Evolutionary conservation across 2,329 filamentous ascomycete genomes (phyloP), one percentile per base, ranked within the genome.

Genomic region (Aspergillus thermomutatus): DNA sequence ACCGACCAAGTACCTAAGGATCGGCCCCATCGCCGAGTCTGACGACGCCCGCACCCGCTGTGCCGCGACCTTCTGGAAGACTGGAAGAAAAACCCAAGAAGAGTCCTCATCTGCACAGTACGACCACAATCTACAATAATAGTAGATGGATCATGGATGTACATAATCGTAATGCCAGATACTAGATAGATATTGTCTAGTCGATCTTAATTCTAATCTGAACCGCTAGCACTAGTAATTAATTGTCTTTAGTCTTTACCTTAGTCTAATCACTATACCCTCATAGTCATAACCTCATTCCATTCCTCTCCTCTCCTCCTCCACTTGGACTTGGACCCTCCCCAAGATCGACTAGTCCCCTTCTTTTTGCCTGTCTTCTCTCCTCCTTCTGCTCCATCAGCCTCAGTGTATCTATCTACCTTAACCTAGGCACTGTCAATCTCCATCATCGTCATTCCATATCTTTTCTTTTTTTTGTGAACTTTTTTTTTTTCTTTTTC

Each of bases 31-130:
- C 50, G 53, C 53, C 58, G 58, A 60, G 58, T 58, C 58, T 60
- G 58, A 58, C 56, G 58, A 60, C 58, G 52, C 59, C 54, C 53
- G 57, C 56, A 59, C 50, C 57, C 57, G 60, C 58, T 50, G 59
- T 61, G 57, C 54, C 56, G 54, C 58, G 58, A 64, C 55, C 60
- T 66, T 66, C 66, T 64, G 61, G 59, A 63, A 64, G 63, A 54
- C 59, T 60, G 54, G 55, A 50, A 63, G 59, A 60, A 59, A 52
- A 41, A 37, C 17, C 49, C 47, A 47, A 51, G 50, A 54, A 48
- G 31, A 37, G 17, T 37, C 31, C 31, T 37, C 31, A 37, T 37
- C 31, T 34, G 31, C 31, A 34, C 11, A 34, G 14, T 3, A 34
- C 31, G 31, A 17, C 10, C 28, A 14, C 28, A 4, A 31, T 31